A percentile compares a stretch with the other conserved stretches of the same genome.
phyloP scores from a whole-genome alignment of 139 green algal species.

The Desmodesmus armatus region DNA sequence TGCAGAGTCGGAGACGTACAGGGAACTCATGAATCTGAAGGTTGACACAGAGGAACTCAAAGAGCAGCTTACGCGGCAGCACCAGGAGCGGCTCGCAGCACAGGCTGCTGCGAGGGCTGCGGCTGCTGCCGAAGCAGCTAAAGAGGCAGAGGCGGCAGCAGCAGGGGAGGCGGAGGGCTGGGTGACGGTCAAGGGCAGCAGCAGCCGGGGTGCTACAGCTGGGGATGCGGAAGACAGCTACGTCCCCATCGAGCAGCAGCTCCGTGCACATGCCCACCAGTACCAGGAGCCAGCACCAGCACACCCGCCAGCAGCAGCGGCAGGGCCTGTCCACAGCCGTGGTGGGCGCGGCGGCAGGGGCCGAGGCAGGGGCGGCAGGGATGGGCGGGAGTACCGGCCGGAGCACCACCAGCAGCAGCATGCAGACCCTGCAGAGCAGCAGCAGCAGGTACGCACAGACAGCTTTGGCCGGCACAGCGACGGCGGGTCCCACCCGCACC shows the following conservation, averaged over 20 bases:
- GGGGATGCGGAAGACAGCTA: no score
- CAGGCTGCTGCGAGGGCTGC: background rate
- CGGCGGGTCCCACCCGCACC: background rate
- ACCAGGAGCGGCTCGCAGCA: background rate
- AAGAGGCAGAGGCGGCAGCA: constrained; percentile 16
- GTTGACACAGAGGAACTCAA: constrained; percentile 59
- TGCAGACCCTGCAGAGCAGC: background rate
- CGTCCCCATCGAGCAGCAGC: constrained; percentile 14
- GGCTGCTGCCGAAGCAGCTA: constrained; percentile 18
- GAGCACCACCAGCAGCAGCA: constrained; percentile 2
- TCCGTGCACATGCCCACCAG: background rate
- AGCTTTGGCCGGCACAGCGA: background rate
- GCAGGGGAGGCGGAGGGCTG: constrained; percentile 17
- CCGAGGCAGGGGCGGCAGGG: background rate
- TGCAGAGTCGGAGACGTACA: constrained; percentile 39
- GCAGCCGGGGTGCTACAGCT: background rate
- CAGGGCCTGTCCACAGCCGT: background rate
- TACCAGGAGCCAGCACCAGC: constrained; percentile 1
- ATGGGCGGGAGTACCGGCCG: background rate
- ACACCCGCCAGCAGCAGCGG: constrained; percentile 1
- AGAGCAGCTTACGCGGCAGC: constrained; percentile 48
- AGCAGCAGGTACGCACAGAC: background rate
- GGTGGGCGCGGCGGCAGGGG: background rate
- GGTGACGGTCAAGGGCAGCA: constrained; percentile 34
- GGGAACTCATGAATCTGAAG: constrained; percentile 40